Evolutionary conservation across 441 rosid species (phyloP).

Genomic region (Eruca vesicaria): DNA sequence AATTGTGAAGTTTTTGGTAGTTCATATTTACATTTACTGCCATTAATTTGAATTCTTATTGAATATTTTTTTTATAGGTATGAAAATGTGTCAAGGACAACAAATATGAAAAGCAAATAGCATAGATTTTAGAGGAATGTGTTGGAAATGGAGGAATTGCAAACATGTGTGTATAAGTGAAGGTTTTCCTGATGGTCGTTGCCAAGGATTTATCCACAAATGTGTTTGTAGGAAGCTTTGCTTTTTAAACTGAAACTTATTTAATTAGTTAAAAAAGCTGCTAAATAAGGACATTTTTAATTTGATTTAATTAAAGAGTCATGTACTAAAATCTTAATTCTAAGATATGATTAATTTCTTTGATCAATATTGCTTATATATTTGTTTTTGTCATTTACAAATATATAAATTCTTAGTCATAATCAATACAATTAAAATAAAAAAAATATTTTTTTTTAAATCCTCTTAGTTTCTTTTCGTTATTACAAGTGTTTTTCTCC

Average conservation of each 20-base stretch:
- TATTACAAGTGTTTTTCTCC: background rate
- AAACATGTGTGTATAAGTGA: background rate
- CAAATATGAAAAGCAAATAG: conserved; percentile 9
- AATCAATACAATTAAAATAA: no score
- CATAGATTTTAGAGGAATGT: background rate
- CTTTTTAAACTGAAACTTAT: background rate
- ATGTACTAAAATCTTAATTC: background rate
- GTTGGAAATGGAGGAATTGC: background rate
- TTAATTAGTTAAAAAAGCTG: background rate
- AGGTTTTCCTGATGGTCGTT: conserved; percentile 12
- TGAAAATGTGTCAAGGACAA: conserved; percentile 12
- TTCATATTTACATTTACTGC: background rate
- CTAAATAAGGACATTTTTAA: background rate
- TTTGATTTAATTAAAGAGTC: background rate
- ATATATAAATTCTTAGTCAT: no score
- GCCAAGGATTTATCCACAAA: background rate
- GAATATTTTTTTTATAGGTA: background rate
- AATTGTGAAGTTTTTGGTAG: background rate
- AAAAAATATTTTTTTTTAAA: no score
- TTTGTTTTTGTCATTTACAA: background rate
- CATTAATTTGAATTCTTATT: background rate
- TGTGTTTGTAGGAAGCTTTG: conserved; percentile 8
- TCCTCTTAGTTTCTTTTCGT: no score
- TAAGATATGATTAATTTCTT: background rate
- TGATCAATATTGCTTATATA: background rate